Evolutionary conservation across 345 rosid genomes (phyloP).

Genomic region (Capsella bursapastoris): DNA sequence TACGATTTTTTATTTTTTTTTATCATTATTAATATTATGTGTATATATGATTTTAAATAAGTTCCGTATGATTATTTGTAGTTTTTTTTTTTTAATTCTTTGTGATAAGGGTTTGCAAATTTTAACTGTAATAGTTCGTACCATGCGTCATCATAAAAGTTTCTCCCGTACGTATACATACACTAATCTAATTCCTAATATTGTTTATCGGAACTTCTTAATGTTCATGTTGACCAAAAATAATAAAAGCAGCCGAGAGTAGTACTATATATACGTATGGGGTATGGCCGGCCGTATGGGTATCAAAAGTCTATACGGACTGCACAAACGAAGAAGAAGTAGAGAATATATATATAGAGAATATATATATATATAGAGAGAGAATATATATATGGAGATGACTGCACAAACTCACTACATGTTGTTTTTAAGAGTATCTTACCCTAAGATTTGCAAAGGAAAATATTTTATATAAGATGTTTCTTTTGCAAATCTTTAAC

Average conservation of each 20-base stretch:
- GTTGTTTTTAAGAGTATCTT: neutral
- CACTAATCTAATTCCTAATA: neutral
- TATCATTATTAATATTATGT: neutral
- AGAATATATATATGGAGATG: neutral
- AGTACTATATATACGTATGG: no score
- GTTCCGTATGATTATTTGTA: neutral
- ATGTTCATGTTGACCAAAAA: slow-evolving; percentile 1
- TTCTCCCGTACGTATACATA: neutral
- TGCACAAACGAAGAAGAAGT: slow-evolving; percentile 12
- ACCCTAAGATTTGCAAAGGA: no score
- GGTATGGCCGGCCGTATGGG: neutral
- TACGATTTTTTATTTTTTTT: no score
- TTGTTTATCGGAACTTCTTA: neutral
- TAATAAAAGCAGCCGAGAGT: neutral
- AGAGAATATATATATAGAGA: slow-evolving; percentile 21
- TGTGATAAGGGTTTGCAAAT: no score
- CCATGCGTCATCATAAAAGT: neutral
- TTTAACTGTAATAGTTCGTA: neutral
- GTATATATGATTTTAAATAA: neutral
- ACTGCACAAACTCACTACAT: slow-evolving; percentile 17
- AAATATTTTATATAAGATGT: no score
- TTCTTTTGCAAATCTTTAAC: neutral
- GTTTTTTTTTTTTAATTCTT: no score
- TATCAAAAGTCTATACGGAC: slow-evolving; percentile 19
- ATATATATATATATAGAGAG: no score